A percentile compares a stretch with the other conserved stretches of the same genome.
Conservation (phyloP, 73 alveolate species). For the Halteria grandinella region DNA sequence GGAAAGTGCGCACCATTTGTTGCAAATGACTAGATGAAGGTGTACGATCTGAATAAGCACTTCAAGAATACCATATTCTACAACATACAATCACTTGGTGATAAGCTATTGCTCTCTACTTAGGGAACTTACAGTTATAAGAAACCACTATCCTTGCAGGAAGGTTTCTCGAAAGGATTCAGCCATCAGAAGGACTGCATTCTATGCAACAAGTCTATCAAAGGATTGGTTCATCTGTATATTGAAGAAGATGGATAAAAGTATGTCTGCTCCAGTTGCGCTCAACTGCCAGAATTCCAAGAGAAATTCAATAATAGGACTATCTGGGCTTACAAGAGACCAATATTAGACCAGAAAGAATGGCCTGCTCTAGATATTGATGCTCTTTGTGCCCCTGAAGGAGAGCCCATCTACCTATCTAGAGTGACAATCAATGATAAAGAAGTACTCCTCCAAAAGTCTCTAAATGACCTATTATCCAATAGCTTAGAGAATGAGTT, state of each 20-base stretch:
- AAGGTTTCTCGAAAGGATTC: neutral
- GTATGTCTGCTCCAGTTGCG: constrained; percentile 36
- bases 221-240: constrained; percentile 53
- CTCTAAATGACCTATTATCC: neutral
- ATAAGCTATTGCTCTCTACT: constrained; percentile 4
- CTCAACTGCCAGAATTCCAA: neutral
- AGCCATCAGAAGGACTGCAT: constrained; percentile 7
- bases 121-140: constrained; percentile 5
- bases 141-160: neutral
- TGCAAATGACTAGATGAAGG: neutral
- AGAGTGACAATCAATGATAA: constrained; percentile 5
- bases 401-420: neutral
- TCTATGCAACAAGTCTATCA: neutral
- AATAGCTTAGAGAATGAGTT: constrained; percentile 13
- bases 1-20: constrained; percentile 27
- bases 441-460: neutral
- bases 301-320: constrained; percentile 3
- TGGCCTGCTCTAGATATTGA: constrained; percentile 29
- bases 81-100: constrained; percentile 34
- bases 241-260: neutral
- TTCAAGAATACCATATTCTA: constrained; percentile 2
- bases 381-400: neutral
- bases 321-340: constrained; percentile 52
- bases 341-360: constrained; percentile 22
- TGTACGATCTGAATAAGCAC: neutral